Evolutionary conservation across 73 alveolate species (phyloP).

Genomic region (Tetrahymena thermophila): DNA sequence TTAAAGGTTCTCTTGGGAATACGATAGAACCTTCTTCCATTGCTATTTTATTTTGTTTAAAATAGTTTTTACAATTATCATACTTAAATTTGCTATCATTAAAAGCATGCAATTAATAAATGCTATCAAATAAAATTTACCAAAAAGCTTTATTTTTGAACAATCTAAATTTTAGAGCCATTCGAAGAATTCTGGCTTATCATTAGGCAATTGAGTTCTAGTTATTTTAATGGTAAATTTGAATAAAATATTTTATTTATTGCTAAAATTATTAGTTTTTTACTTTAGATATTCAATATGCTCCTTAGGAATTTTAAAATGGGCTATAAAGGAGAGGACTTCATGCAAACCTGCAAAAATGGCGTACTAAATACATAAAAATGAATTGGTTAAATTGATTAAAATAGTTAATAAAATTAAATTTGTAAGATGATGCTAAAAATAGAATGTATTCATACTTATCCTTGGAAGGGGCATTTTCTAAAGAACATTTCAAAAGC

Average conservation of each 20-base stretch:
- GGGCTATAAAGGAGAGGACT: constrained; percentile 43
- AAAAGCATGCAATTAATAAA: not conserved
- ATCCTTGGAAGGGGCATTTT: constrained; percentile 68
- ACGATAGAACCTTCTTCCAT: constrained; percentile 58
- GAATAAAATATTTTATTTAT: not conserved
- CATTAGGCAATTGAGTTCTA: constrained; percentile 36
- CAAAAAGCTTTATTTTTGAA: constrained; percentile 35
- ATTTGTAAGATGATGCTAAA: not conserved
- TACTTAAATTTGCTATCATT: not conserved
- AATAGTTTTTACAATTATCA: not conserved
- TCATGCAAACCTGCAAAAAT: constrained; percentile 77
- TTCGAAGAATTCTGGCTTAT: constrained; percentile 58
- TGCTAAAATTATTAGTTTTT: not conserved
- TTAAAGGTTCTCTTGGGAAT: constrained; percentile 60
- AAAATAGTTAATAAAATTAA: not conserved
- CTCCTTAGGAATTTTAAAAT: constrained; percentile 54
- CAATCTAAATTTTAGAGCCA: constrained; percentile 43
- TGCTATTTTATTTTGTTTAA: not conserved
- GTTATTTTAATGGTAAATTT: not conserved
- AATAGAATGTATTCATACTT: not conserved
- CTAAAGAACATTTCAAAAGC: constrained; percentile 65
- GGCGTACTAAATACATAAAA: not conserved
- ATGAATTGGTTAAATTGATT: not conserved
- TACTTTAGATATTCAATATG: constrained; percentile 51
- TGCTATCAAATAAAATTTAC: not conserved